Evolutionary conservation across 768 basidiomycete genomes (phyloP), one percentile per base, ranked within the genome.

Genomic region (Suillus weaverae): DNA sequence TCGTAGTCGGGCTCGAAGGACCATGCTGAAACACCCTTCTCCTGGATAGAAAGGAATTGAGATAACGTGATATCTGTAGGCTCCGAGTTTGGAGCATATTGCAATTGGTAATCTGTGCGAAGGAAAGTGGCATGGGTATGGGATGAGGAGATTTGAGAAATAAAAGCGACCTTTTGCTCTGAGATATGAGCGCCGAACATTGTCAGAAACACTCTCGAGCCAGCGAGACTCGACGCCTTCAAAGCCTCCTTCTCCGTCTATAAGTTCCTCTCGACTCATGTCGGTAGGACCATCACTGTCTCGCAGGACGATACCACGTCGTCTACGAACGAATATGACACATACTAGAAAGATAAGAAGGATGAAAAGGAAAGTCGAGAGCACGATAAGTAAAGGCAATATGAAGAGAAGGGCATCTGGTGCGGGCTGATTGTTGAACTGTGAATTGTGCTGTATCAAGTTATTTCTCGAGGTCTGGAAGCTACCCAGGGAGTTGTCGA

Each of bases 1-100:
- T 99, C 96, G 74, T 96, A 98, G 76, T 99, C 97, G 41, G 97
- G 97, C 76, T 99, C 97, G 74, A 99, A 99, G 44, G 89, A 95
- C 97, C 97, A 99, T 20, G 97, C 97, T 33, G 96, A 97, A 53
- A 99, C 97, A 69, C 97, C 97, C 73, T 99, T 99, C 79, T 99
- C 97, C 75, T 99, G 97, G 64, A 99, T 99, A 33, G 96, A 95
- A 26, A 99, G 88, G 79, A 99, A 99, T 73, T 99, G 97, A 10
- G 97, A 97, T 61, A 99, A 83, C 1, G 97, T 99, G 78, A 99
- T 99, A 76, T 99, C 97, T 60, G 97, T 96, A 30, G 96, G 94
- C 51, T 91, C 83, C n/a, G 97, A 99, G 74, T 97, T 95, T 38
- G 97, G 96, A 5, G 92, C 94, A 77, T 96, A 96, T 75, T 92